Evolutionary conservation across 2,329 filamentous ascomycete genomes (phyloP), one percentile per base, ranked within the genome.

Genomic region (Sporothrix humicola): DNA sequence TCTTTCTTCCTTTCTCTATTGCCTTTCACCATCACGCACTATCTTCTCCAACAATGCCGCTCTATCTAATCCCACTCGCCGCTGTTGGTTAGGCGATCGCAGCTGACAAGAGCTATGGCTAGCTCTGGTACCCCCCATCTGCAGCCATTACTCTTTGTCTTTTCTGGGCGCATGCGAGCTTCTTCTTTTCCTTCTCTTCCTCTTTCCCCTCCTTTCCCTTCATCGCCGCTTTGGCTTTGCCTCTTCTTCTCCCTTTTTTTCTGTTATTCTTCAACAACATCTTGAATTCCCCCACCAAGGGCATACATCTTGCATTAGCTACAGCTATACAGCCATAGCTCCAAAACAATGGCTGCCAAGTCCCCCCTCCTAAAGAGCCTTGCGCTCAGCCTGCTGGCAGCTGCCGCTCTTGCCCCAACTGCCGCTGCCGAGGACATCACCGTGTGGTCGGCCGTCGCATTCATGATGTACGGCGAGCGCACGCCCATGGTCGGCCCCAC

Each of bases 401-500:
- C 54, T 5, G 8, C 23, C 0, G 56, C 61, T 61, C 5, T 12
- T 61, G 7, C 58, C 10, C 17, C 23, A 9, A 26, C 37, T 56
- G 23, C 31, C 0, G 26, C 63, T n/a, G 71, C 73, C 3, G 31
- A 68, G 1, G 72, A 77, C 54, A 81, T 83, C 69, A 84, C 81
- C 37, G 83, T 88, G 69, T 87, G 86, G 85, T 84, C 85, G 3
- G 84, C 83, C 0, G 83, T 85, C 59, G 83, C 82, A 31, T 87
- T 84, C 78, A 76, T 88, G 75, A 81, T 85, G 75, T 81, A 89
- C 77, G 88, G 88, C 77, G 88, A 90, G 77, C 86, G 82, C 56
- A 87, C 84, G 4, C 87, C 88, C 2, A 63, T 81, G 2, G 65
- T 79, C 1, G 78, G 79, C 15, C 56, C 77, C 3, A 73, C 79